Base-by-base conservation (phyloP, 2,329 filamentous ascomycete species). In the Fonsecaea pedrosoi region DNA sequence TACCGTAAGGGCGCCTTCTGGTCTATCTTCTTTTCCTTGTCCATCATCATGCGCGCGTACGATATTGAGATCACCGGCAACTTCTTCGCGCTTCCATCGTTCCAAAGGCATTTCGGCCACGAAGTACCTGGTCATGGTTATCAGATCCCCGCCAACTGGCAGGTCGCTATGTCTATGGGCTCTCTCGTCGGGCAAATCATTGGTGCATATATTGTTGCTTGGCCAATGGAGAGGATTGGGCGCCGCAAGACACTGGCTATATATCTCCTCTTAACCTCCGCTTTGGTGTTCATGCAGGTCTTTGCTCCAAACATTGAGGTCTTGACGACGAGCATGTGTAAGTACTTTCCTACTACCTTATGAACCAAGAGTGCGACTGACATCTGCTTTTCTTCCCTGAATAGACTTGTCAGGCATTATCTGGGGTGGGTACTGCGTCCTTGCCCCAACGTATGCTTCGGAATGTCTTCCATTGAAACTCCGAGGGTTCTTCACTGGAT, bases 151-250 rank as follows among this genome's bases (percentile, higher is more conserved):
- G 82, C 85, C 0, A 78, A 82, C 0, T 88, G 86, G 86, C 85
- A 87, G 73, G 82, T 83, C 0, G 85, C 81, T 0, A 72, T 88
- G 3, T 82, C 80, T 7, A 86, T 86, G 60, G 86, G 85, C 32
- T 83, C 84, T 60, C 81, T 84, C 63, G 83, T 85, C 21, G 89
- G 89, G 45, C 86, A 89, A 74, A 86, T 91, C 59, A 82, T 91
- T 62, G 89, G 89, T 15, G 81, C 90, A 45, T 78, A 89, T 69
- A 80, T 90, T 75, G 90, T 89, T 73, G 89, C 89, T 45, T 87
- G 82, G 75, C 77, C 89, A 54, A 86, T 87, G n/a, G 88, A 91
- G 34, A 82, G 84, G 21, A 87, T 88, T 71, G 87, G 87, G 21
- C 89, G 89, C 74, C 82, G 86, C 15, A 87, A 85, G 75, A 89